Percentiles rank a stretch among this genome's conserved stretches.
Conservation (phyloP, 306 rosid species). For the Fragaria nilgerrensis region DNA sequence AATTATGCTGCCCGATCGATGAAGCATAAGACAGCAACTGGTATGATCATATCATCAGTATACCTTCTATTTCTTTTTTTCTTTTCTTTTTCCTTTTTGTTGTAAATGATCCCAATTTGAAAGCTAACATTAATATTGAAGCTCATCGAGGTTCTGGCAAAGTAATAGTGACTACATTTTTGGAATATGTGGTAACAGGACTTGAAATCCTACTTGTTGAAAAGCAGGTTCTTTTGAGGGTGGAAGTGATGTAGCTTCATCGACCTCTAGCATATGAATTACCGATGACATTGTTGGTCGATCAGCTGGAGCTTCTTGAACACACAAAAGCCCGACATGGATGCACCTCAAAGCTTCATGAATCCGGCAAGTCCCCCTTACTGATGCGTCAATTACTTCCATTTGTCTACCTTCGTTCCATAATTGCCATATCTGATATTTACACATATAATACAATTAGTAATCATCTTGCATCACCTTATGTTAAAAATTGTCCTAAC, state of each 20-base stretch:
- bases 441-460: not conserved
- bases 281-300: slow-evolving; percentile 20
- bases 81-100: too few species aligned
- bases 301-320: slow-evolving; percentile 19
- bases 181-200: not conserved
- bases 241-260: not conserved
- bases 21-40: too few species aligned
- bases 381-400: slow-evolving; percentile 18
- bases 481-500: not conserved
- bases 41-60: too few species aligned
- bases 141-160: not conserved
- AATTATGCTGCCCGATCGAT: too few species aligned
- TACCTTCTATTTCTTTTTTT: too few species aligned
- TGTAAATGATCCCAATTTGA: too few species aligned
- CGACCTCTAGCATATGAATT: not conserved
- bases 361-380: slow-evolving; percentile 6
- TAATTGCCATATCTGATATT: slow-evolving; percentile 20
- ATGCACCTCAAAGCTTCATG: slow-evolving; percentile 15
- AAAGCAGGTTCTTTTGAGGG: not conserved
- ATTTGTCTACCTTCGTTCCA: slow-evolving; percentile 25
- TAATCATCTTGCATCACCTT: not conserved
- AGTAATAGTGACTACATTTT: not conserved
- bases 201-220: not conserved
- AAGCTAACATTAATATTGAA: not conserved
- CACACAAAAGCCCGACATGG: slow-evolving; percentile 19